Evolutionary conservation across 495 filamentous ascomycete genomes (phyloP).

Genomic region (Monascus purpureus): DNA sequence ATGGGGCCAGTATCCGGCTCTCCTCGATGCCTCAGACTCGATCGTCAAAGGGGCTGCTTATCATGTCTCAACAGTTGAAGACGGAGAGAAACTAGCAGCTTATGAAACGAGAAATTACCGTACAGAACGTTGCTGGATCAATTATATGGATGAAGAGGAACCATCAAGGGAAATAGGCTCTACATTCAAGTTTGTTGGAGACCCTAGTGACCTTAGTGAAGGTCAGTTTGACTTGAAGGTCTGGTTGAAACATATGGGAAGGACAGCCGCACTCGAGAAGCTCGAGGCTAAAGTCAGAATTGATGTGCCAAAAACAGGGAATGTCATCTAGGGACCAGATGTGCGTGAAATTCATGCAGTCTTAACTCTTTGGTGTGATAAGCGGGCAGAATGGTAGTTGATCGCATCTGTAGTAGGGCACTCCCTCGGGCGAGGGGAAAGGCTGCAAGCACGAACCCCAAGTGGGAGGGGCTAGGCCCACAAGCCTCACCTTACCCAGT

Average conservation of each 20-base stretch:
- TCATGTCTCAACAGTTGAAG: conserved; percentile 6
- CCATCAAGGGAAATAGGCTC: conserved; percentile 7
- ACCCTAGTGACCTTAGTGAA: conserved; percentile 11
- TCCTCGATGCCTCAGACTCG: conserved; percentile 8
- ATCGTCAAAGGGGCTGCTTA: conserved; percentile 14
- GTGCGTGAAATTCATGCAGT: too few species aligned
- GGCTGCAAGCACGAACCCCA: too few species aligned
- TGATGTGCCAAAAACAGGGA: too few species aligned
- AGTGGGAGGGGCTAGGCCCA: too few species aligned
- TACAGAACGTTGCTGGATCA: conserved; percentile 7
- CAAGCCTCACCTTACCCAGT: too few species aligned
- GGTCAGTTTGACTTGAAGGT: conserved; percentile 13
- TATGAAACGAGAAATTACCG: conserved; percentile 19
- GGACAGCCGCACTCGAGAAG: too few species aligned
- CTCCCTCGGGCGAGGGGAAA: too few species aligned
- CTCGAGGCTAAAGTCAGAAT: too few species aligned
- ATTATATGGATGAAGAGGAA: conserved; percentile 9
- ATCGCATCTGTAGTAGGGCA: too few species aligned
- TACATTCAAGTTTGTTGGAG: conserved; percentile 17
- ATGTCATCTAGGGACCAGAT: too few species aligned
- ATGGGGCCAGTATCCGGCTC: conserved; percentile 17
- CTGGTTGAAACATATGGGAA: conserved; percentile 11
- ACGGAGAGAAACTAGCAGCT: conserved; percentile 11
- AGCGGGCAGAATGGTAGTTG: too few species aligned
- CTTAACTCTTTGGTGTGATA: too few species aligned